Conservation (phyloP, 805 yeast species). For the Pichia thaimueangensis region DNA sequence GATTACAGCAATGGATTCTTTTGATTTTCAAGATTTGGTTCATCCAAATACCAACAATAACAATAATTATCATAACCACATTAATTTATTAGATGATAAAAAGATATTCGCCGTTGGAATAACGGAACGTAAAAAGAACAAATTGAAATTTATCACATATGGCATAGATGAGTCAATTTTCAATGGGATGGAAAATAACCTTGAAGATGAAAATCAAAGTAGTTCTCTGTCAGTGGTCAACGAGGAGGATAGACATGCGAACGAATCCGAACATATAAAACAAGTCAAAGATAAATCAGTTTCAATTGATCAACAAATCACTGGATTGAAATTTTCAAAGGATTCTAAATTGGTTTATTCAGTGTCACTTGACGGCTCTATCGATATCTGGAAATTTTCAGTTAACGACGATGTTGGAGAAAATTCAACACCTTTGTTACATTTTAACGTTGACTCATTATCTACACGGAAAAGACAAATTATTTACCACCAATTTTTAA, state of each 20-base stretch:
- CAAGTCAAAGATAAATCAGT: slow-evolving; percentile 29
- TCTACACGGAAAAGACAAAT: slow-evolving; percentile 10
- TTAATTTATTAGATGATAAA: slow-evolving; percentile 14
- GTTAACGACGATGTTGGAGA: slow-evolving; percentile 12
- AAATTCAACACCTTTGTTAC: slow-evolving; percentile 9
- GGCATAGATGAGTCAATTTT: slow-evolving; percentile 14
- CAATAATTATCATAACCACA: slow-evolving; percentile 6
- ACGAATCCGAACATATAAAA: slow-evolving; percentile 30
- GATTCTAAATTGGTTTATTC: slow-evolving; percentile 27
- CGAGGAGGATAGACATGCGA: slow-evolving; percentile 25
- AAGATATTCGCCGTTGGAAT: slow-evolving; percentile 30
- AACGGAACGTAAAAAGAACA: slow-evolving; percentile 31
- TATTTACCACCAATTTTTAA: slow-evolving; percentile 24
- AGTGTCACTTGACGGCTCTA: slow-evolving; percentile 28
- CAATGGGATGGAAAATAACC: slow-evolving; percentile 27
- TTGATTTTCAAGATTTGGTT: slow-evolving; percentile 17
- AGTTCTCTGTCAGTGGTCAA: slow-evolving; percentile 22
- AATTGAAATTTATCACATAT: slow-evolving; percentile 23
- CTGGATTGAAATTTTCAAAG: slow-evolving; percentile 24
- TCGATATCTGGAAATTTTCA: slow-evolving; percentile 21
- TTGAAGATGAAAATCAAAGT: slow-evolving; percentile 16
- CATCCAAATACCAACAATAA: slow-evolving; percentile 4
- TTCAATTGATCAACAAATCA: slow-evolving; percentile 20
- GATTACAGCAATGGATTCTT: slow-evolving; percentile 38
- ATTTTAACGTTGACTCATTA: slow-evolving; percentile 10